These are phyloP conservation scores for Aspergillus panamensis DNA, from an alignment of 495 filamentous ascomycete species.

Conservation along the genomic window DNA sequence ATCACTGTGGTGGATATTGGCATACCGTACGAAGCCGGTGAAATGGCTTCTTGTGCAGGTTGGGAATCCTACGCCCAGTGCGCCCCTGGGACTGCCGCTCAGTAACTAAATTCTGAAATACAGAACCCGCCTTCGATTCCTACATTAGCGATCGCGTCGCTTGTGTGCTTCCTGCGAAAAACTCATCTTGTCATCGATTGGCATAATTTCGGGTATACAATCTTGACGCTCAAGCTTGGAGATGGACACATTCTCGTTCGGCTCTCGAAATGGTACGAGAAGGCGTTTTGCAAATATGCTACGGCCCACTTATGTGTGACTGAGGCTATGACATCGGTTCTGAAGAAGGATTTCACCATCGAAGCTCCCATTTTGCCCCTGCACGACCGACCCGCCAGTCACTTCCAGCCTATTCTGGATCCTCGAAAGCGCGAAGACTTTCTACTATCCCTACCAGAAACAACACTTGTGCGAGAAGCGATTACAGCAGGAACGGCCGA, in stretches of 20 bases:
- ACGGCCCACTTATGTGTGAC: constrained; percentile 82
- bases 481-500: constrained; percentile 54
- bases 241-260: constrained; percentile 68
- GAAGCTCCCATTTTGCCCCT: constrained; percentile 62
- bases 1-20: constrained; percentile 64
- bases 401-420: constrained; percentile 67
- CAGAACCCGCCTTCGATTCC: constrained; percentile 96
- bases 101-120: background rate
- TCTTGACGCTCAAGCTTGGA: constrained; percentile 68
- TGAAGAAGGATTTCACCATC: constrained; percentile 62
- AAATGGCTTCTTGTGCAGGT: constrained; percentile 82
- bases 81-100: no score
- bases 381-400: constrained; percentile 81
- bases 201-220: constrained; percentile 99
- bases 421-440: constrained; percentile 50
- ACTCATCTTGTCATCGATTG: constrained; percentile 88
- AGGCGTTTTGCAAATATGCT: constrained; percentile 61
- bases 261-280: constrained; percentile 74
- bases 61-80: constrained; percentile 6
- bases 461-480: constrained; percentile 49
- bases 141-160: constrained; percentile 68
- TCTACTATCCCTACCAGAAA: constrained; percentile 57
- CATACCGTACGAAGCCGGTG: constrained; percentile 66
- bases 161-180: constrained; percentile 73
- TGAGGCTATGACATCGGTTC: constrained; percentile 73